Evolutionary conservation across 2,329 filamentous ascomycete species (phyloP).

Genomic region (Penicillium polonicum): DNA sequence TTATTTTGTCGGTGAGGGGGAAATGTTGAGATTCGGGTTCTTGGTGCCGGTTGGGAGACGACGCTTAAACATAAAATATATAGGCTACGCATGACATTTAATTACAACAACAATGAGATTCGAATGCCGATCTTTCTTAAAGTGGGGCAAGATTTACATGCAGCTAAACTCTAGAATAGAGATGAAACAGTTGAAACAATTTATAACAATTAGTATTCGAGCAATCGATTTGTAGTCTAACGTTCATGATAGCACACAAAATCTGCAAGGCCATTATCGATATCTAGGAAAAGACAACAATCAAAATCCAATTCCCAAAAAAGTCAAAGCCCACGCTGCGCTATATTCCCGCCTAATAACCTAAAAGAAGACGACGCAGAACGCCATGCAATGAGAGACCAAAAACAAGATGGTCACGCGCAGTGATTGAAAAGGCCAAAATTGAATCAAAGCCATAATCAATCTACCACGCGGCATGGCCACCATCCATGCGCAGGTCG

Average conservation of each 20-base stretch:
- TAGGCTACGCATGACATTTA: background rate
- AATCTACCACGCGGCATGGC: conserved; percentile 54
- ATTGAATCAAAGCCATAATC: background rate
- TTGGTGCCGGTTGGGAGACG: background rate
- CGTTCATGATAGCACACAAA: conserved; percentile 5
- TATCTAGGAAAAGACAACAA: conserved; percentile 5
- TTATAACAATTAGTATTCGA: conserved; percentile 8
- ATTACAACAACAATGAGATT: background rate
- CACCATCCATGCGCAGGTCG: conserved; percentile 56
- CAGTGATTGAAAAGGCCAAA: conserved; percentile 7
- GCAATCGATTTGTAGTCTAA: conserved; percentile 24
- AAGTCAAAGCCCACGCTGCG: conserved; percentile 1
- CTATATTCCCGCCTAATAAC: conserved; percentile 4
- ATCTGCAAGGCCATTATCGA: background rate
- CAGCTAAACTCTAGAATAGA: background rate
- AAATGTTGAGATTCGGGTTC: background rate
- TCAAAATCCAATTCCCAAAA: background rate
- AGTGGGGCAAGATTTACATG: conserved; percentile 17
- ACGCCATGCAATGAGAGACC: conserved; percentile 25
- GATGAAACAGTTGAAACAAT: background rate
- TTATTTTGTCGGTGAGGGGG: background rate
- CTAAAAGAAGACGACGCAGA: conserved; percentile 2
- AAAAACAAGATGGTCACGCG: conserved; percentile 13
- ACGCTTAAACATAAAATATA: background rate
- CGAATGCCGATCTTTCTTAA: conserved; percentile 15